Evolutionary conservation across 2,329 filamentous ascomycete genomes (phyloP).

Genomic region (Diaporthe helianthi): DNA sequence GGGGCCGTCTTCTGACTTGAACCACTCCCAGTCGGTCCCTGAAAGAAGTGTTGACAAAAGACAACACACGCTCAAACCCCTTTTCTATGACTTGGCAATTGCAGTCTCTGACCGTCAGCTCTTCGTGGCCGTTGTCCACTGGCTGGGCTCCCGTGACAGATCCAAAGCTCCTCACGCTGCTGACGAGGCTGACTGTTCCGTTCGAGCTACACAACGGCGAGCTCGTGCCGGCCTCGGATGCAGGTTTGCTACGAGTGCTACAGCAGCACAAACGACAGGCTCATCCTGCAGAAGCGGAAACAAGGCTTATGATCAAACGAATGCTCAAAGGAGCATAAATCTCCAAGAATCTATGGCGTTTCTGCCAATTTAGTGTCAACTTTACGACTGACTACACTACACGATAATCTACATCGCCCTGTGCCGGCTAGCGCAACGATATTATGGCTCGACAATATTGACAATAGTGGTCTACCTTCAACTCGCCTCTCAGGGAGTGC

Average conservation of each 20-base stretch:
- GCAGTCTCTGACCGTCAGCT: background rate
- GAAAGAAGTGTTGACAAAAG: conserved; percentile 5
- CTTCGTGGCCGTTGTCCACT: background rate
- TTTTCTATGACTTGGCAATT: background rate
- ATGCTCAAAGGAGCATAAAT: background rate
- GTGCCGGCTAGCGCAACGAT: background rate
- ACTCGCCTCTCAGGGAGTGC: background rate
- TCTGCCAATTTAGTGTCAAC: background rate
- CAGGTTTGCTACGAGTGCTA: background rate
- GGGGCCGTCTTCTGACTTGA: background rate
- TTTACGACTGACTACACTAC: background rate
- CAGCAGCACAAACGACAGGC: background rate
- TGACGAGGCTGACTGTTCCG: background rate
- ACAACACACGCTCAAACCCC: background rate
- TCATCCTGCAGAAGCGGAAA: background rate
- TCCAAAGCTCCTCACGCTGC: background rate
- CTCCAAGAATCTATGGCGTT: background rate
- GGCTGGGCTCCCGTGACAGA: background rate
- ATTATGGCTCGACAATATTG: background rate
- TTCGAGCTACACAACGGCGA: background rate
- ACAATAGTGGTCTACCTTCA: background rate
- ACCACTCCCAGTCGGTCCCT: background rate
- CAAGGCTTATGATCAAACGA: background rate
- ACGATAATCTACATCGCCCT: background rate
- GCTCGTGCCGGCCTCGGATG: background rate